These are phyloP conservation scores for Myrica gale DNA, from an alignment of 306 rosid species.

Conservation along the genomic window DNA sequence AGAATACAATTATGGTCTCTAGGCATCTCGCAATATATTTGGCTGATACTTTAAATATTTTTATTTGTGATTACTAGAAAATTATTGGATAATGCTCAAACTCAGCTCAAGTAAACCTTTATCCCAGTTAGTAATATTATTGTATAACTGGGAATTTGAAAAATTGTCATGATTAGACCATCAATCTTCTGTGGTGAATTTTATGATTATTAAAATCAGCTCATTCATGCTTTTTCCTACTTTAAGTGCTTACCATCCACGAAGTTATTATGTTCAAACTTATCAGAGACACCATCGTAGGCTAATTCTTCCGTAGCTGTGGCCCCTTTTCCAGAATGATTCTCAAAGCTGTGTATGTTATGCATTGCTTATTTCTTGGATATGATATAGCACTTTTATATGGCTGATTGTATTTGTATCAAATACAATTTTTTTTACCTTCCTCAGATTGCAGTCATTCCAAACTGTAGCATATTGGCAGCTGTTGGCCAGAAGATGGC, in stretches of 20 bases:
- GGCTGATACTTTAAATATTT: too few relatives aligned
- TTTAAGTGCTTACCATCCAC: background rate
- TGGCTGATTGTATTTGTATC: background rate
- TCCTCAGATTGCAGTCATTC: slow-evolving; percentile 81
- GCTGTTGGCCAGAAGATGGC: slow-evolving; percentile 99
- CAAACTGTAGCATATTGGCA: slow-evolving; percentile 96
- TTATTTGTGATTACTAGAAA: too few relatives aligned
- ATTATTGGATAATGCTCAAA: too few relatives aligned
- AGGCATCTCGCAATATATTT: too few relatives aligned
- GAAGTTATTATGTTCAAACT: background rate
- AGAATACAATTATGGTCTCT: too few relatives aligned
- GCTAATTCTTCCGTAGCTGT: background rate
- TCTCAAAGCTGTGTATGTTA: background rate
- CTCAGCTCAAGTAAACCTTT: too few relatives aligned
- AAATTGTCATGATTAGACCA: too few relatives aligned
- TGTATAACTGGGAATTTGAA: too few relatives aligned
- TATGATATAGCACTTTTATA: background rate
- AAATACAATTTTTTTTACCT: slow-evolving; percentile 12
- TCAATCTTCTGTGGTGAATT: too few relatives aligned
- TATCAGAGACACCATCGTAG: background rate
- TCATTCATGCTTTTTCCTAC: background rate
- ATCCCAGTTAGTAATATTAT: too few relatives aligned
- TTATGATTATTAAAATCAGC: background rate
- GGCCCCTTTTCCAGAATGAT: background rate
- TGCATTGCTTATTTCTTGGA: background rate